Base-by-base conservation (phyloP, 1,284 basidiomycete species). In the Heterobasidion occidentale region DNA sequence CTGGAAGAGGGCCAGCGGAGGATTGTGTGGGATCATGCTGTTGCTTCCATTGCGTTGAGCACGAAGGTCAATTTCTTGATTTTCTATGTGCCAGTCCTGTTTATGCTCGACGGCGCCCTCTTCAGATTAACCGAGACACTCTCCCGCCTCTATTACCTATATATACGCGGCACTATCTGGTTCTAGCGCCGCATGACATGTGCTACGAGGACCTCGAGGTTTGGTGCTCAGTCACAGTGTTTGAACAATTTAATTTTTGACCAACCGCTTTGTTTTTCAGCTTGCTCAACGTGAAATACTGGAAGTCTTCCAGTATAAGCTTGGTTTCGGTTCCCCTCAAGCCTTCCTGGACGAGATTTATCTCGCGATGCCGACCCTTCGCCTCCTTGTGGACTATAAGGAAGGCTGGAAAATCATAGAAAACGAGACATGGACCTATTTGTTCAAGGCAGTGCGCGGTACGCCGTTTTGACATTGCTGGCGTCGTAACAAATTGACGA, bases 171-270 rank as follows among this genome's bases (percentile, higher is more conserved):
- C 60, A 65, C 50, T 65, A 63, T 53, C 51, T 65, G 50, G 61
- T 56, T 7, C 33, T 65, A n/a, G 60, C 64, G 19, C 61, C 59
- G 27, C 61, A 65, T 54, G 60, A 62, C 11, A 65, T 65, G 64
- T 54, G 36, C 15, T 44, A 58, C 20, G 60, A 64, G 2, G 61
- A 65, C 20, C 58, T 65, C 15, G 64, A 65, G 62, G 64, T 62
- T 51, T 9, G 54, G 50, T 33, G 7, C 3, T 15, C 36, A 7
- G 2, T 44, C 8, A 14, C 51, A 36, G 14, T 27, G 27, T 4
- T 4, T 19, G 8, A 11, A 19, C 33, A 4, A 7, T 3, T 44
- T 4, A 11, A 15, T 9, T n/a, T 1, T 52, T 20, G 11, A 5
- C 53, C 14, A 17, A 35, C 15, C 1, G 38, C 53, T n/a, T 11